Base-by-base conservation (phyloP, 345 rosid species). In the Raphanus raphanistrum region DNA sequence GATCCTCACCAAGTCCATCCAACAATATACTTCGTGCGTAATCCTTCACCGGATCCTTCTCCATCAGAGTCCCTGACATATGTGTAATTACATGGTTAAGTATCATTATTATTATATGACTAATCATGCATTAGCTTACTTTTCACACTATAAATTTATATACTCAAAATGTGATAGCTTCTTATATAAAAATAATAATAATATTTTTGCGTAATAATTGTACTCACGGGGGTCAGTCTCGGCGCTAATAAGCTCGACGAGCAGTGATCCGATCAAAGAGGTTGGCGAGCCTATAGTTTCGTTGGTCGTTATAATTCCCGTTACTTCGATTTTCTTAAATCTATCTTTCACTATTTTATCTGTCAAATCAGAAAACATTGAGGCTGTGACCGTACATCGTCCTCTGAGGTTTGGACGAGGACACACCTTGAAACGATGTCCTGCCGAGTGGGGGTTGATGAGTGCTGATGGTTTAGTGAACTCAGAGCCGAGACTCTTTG, bases 31-130 rank as follows among this genome's bases (percentile, higher is more conserved):
- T 65, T 31, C 80, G 90, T 1, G 96, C 98, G 21, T 66, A 84
- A 0, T 73, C 89, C 78, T 76, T 33, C 3, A 92, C 85, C 0
- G 87, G 84, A 1, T 62, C 78, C 80, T 85, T 89, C 84, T 86
- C 91, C 63, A 1, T 7, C n/a, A 78, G 76, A 2, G 87, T 85
- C 35, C 41, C 97, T 92, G 36, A 59, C 59, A 76, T 62, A 27
- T 21, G 26, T 52, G 33, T 31, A 45, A 50, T 50, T n/a, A 25
- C 60, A 4, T 29, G 12, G 28, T 10, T 43, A 43, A 43, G 52
- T 43, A 43, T 13, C 48, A 41, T 10, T 41, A 41, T n/a, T 10
- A 36, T 8, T 36, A 36, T 36, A 0, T 41, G 4, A 41, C 48
- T 41, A 41, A 11, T 41, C 4, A 41, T 61, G 59, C 31, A 6